phyloP scores from a whole-genome alignment of 2,329 filamentous ascomycete species.

The Blastomyces silverae region DNA sequence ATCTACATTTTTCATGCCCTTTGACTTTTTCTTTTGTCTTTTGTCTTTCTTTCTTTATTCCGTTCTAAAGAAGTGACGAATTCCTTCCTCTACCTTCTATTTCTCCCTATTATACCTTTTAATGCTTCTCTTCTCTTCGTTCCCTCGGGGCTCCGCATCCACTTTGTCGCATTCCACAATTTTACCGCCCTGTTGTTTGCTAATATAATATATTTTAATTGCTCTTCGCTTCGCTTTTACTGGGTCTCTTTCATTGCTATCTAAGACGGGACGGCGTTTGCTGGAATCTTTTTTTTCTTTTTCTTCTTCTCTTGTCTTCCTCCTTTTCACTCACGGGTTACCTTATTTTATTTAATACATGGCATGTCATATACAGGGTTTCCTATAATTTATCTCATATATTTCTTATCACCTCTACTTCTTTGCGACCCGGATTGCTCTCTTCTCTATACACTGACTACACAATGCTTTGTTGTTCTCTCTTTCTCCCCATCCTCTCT shows the following conservation, averaged over 20 bases:
- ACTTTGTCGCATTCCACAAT: no score
- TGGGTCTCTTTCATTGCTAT: neutral
- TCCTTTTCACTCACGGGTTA: neutral
- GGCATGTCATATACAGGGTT: neutral
- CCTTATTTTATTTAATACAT: conserved; percentile 11
- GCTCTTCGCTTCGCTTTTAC: neutral
- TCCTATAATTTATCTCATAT: neutral
- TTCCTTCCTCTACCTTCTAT: conserved; percentile 1
- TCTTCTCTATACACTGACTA: neutral
- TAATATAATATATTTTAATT: conserved; percentile 5
- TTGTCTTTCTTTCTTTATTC: neutral
- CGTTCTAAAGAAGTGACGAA: neutral
- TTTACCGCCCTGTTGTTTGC: neutral
- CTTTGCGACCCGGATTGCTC: neutral
- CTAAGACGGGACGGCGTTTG: conserved; percentile 17
- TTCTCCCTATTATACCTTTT: neutral
- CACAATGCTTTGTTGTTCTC: no score
- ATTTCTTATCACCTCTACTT: neutral
- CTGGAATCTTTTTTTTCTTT: neutral
- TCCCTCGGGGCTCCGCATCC: neutral
- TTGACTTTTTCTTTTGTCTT: neutral
- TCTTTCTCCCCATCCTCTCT: neutral
- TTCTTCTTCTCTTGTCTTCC: conserved; percentile 1
- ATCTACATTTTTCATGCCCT: neutral
- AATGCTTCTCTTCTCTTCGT: neutral